phyloP scores from a whole-genome alignment of 345 rosid genomes.

The Excoecaria agallocha region DNA sequence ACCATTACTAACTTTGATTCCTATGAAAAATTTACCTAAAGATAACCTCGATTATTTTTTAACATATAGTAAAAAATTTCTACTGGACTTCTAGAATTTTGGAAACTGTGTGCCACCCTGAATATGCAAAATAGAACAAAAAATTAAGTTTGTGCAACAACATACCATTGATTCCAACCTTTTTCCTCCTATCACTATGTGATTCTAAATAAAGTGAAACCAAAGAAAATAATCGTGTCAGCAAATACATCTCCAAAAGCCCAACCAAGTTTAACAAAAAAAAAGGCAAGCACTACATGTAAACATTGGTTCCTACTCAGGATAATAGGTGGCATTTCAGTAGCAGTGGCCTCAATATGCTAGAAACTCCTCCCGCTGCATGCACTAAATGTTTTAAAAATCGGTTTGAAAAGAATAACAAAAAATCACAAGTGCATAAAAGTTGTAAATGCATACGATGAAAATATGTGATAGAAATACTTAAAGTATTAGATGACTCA shows the following conservation, averaged over 20 bases:
- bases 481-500: slow-evolving; percentile 27
- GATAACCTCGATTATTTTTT: background rate
- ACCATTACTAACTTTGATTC: background rate
- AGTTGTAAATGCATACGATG: background rate
- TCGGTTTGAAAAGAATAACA: background rate
- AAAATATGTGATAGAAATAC: background rate
- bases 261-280: background rate
- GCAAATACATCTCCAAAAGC: slow-evolving; percentile 14
- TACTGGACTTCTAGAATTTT: background rate
- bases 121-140: background rate
- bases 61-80: background rate
- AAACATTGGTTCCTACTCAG: slow-evolving; percentile 45
- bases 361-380: slow-evolving; percentile 43
- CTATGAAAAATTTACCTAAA: background rate
- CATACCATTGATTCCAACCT: slow-evolving; percentile 91
- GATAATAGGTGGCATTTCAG: slow-evolving; percentile 58
- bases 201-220: slow-evolving; percentile 45
- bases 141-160: background rate
- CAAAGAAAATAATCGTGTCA: slow-evolving; percentile 22
- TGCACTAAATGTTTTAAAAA: slow-evolving; percentile 33
- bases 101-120: background rate
- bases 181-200: slow-evolving; percentile 53
- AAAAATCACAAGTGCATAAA: background rate
- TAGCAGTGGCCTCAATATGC: slow-evolving; percentile 79
- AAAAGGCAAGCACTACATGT: background rate